Percentiles rank a stretch among this genome's conserved stretches.
phyloP scores from a whole-genome alignment of 805 yeast genomes.

The Tetrapisispora pingtungensis region DNA sequence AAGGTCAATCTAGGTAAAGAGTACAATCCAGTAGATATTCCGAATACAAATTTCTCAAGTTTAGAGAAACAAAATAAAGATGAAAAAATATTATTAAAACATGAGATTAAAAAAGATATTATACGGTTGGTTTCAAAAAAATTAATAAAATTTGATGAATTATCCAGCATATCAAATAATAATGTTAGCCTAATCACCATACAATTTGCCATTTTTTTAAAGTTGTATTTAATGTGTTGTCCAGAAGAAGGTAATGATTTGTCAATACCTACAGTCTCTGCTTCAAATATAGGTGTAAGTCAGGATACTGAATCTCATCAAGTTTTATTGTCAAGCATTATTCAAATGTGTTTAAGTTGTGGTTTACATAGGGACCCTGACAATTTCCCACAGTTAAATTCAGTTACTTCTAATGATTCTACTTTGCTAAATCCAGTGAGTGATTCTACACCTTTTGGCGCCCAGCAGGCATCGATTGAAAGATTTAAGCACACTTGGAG shows the following conservation, averaged over 20 bases:
- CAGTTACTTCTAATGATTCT: conserved; percentile 8
- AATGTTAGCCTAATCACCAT: conserved; percentile 33
- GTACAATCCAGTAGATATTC: background rate
- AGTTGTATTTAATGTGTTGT: conserved; percentile 43
- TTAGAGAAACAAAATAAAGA: conserved; percentile 10
- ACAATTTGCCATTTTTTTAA: conserved; percentile 52
- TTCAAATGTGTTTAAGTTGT: conserved; percentile 57
- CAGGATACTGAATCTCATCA: conserved; percentile 48
- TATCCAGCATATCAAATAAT: conserved; percentile 26
- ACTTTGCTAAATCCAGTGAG: background rate
- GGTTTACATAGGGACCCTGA: conserved; percentile 64
- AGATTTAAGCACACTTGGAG: conserved; percentile 41
- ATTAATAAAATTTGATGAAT: conserved; percentile 27
- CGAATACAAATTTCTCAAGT: background rate
- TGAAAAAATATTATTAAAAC: conserved; percentile 18
- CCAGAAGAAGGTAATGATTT: conserved; percentile 34
- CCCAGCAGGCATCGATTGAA: conserved; percentile 13
- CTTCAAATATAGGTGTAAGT: conserved; percentile 5
- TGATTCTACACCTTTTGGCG: background rate
- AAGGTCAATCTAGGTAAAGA: conserved; percentile 22
- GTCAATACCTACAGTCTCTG: background rate
- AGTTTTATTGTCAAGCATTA: conserved; percentile 43
- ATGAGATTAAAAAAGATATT: conserved; percentile 22
- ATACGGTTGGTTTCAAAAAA: conserved; percentile 20
- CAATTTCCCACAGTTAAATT: conserved; percentile 35